These are phyloP conservation scores for Macrophomina phaseolina DNA, from an alignment of 2,329 filamentous ascomycete genomes.

Conservation along the genomic window DNA sequence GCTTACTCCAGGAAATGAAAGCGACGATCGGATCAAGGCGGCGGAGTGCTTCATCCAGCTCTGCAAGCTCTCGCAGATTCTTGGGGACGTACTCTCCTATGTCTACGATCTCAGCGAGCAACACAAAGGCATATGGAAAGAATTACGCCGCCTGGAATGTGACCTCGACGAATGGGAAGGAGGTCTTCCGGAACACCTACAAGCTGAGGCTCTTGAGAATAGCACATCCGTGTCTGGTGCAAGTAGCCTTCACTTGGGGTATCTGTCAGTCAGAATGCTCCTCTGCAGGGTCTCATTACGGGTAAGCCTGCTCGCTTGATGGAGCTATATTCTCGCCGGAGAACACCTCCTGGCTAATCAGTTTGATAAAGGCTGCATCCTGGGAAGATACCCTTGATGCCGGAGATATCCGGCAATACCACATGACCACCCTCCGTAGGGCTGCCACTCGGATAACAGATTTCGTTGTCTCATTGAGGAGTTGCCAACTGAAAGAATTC, in stretches of 20 bases:
- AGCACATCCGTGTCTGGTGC: constrained; percentile 33
- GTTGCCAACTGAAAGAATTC: constrained; percentile 58
- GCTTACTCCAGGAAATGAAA: constrained; percentile 44
- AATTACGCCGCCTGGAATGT: constrained; percentile 41
- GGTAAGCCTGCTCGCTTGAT: constrained; percentile 31
- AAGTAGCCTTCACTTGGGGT: constrained; percentile 49
- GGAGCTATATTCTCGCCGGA: not conserved
- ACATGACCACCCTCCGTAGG: constrained; percentile 52
- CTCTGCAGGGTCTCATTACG: constrained; percentile 45
- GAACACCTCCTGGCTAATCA: too few relatives aligned
- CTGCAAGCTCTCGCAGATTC: constrained; percentile 54
- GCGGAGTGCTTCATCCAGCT: constrained; percentile 60
- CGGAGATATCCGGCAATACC: constrained; percentile 32
- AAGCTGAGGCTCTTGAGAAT: constrained; percentile 33
- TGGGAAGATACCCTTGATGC: constrained; percentile 33
- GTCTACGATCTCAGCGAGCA: constrained; percentile 45
- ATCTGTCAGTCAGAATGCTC: constrained; percentile 46
- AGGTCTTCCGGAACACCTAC: constrained; percentile 42
- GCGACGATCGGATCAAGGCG: constrained; percentile 49
- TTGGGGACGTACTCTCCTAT: constrained; percentile 47
- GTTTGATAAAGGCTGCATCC: not conserved
- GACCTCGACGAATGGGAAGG: constrained; percentile 43
- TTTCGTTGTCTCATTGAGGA: constrained; percentile 55
- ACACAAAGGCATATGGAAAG: constrained; percentile 35
- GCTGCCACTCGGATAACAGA: constrained; percentile 57